A percentile compares a stretch with the other conserved stretches of the same genome.
phyloP scores from a whole-genome alignment of 2,329 filamentous ascomycete genomes.

The Pseudogymnoascus sp. region DNA sequence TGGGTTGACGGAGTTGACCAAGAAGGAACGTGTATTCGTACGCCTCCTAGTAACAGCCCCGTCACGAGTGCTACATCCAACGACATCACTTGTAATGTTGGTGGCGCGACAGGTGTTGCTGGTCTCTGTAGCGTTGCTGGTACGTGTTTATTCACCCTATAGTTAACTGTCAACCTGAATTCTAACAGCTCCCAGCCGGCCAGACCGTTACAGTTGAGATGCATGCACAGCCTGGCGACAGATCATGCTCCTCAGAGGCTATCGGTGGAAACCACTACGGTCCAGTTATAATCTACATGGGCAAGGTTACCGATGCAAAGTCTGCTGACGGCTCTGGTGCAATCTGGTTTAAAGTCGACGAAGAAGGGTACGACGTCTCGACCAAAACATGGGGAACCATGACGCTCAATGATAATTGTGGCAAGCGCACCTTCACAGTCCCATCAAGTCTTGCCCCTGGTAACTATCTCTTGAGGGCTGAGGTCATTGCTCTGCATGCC shows the following conservation, averaged over 20 bases:
- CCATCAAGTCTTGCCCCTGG: conserved; percentile 44
- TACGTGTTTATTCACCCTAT: conserved; percentile 15
- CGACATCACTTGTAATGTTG: conserved; percentile 41
- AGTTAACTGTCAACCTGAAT: conserved; percentile 32
- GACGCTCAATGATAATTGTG: conserved; percentile 23
- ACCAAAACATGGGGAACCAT: conserved; percentile 17
- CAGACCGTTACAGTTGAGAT: conserved; percentile 41
- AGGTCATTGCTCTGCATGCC: conserved; percentile 46
- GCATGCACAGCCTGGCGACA: conserved; percentile 43
- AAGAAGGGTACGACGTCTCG: conserved; percentile 17
- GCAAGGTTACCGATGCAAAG: conserved; percentile 40
- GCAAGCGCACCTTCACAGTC: conserved; percentile 41
- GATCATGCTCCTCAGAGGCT: conserved; percentile 39
- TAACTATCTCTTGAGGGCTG: conserved; percentile 46
- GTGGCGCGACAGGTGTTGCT: conserved; percentile 28
- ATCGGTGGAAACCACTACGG: conserved; percentile 40
- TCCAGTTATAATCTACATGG: conserved; percentile 35
- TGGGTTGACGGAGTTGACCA: conserved; percentile 41
- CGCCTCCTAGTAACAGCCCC: conserved; percentile 42
- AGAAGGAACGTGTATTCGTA: conserved; percentile 40
- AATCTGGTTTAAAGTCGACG: conserved; percentile 44
- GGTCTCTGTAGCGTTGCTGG: conserved; percentile 20
- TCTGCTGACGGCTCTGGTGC: conserved; percentile 35
- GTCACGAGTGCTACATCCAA: conserved; percentile 39
- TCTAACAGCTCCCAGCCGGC: conserved; percentile 42